Base-by-base conservation (phyloP, 192 early-diverging fungal genomes). In the Paraglomus brasilianum region DNA sequence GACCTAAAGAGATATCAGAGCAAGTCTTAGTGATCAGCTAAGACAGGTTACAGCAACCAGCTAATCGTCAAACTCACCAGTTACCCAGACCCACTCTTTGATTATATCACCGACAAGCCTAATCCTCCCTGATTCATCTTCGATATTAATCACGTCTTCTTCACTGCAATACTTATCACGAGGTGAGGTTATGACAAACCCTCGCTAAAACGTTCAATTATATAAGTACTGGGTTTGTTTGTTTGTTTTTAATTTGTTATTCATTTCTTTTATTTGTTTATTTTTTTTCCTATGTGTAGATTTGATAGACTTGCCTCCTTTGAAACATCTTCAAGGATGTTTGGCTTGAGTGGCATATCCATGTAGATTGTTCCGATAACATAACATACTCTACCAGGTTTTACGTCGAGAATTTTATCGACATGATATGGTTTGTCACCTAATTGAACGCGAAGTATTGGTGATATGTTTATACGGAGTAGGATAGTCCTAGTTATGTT, bases 81-180 rank as follows among this genome's bases (percentile, higher is more conserved):
- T 95, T 9, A 93, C 89, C 17, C 95, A 74, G 15, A 77, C 64
- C 10, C 81, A 77, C 39, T 61, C 55, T 15, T 80, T 72, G 14
- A 97, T 41, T 36, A 77, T 66, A 2, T 71, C 45, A 11, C 95
- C 95, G 15, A 78, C 79, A 15, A 98, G 77, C 40, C 82, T 82
- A 14, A 98, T 82, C 36, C 96, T 82, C 11, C 95, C 95, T 5
- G 93, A 95, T 69, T 97, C 95, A 76, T 98, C 96, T 74, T 98
- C 96, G 50, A 97, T 71, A 22, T 83, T 78, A 19, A 91, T 73
- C 15, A 71, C 75, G 66, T 92, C 90, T 0, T 75, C 73, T 1
- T 84, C 88, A 15, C 78, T 82, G 7, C 77, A 76, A 78, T 95
- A 98, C 69, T 86, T 90, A 59, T 69, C 71, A n/a, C 83, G 74